Conservation (phyloP, 495 filamentous ascomycete genomes). For the Aspergillus taichungensis region DNA sequence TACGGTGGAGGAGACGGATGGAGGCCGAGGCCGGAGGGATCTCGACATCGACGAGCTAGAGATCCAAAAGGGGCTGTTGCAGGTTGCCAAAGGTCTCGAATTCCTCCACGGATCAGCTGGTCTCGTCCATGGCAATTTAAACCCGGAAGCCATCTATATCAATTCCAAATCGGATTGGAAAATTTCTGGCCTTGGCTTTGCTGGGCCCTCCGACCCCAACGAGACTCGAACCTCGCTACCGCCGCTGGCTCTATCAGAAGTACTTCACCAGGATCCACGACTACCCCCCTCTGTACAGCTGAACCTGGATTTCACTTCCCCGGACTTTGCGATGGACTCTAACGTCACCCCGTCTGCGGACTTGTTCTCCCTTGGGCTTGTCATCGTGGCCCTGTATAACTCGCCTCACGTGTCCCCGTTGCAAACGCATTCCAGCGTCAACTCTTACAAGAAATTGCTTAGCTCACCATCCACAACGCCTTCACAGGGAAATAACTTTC, state of each 20-base stretch:
- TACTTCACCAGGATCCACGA: conserved; percentile 76
- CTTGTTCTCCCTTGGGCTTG: conserved; percentile 84
- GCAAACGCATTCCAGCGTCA: conserved; percentile 65
- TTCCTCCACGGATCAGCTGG: conserved; percentile 95
- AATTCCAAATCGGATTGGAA: conserved; percentile 99
- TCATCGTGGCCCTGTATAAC: conserved; percentile 88
- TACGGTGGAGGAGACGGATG: conserved; percentile 73
- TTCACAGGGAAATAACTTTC: conserved; percentile 69
- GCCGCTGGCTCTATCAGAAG: conserved; percentile 72
- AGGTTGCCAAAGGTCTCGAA: conserved; percentile 88
- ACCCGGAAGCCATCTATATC: conserved; percentile 87
- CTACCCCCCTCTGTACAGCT: conserved; percentile 77
- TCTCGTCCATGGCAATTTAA: conserved; percentile 87
- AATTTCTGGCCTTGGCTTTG: conserved; percentile 85
- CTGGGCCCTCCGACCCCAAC: conserved; percentile 63
- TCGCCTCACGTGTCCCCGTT: conserved; percentile 82
- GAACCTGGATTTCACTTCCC: conserved; percentile 85
- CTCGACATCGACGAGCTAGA: conserved; percentile 95
- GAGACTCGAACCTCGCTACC: conserved; percentile 58
- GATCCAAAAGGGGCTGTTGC: conserved; percentile 90
- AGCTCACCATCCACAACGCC: conserved; percentile 68
- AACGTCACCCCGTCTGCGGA: conserved; percentile 73
- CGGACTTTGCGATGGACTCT: conserved; percentile 85
- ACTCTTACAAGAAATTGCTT: conserved; percentile 75
- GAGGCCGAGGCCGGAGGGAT: conserved; percentile 64